phyloP scores from a whole-genome alignment of 768 basidiomycete species.

The Russula sp. region DNA sequence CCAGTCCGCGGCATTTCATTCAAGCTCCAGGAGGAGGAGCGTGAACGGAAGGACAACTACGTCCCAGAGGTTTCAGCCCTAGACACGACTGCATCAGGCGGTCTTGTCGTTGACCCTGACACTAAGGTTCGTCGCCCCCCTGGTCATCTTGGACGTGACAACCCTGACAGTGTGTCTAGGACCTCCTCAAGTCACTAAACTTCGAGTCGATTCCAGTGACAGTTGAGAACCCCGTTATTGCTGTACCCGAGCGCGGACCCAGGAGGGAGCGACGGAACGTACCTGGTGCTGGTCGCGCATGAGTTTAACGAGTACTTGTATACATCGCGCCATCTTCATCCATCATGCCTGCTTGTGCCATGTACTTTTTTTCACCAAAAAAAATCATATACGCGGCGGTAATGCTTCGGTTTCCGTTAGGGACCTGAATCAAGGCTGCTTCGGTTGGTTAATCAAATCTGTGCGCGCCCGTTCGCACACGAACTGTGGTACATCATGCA shows the following conservation, averaged over 20 bases:
- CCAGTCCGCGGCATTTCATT: slow-evolving; percentile 99
- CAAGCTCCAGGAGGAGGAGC: slow-evolving; percentile 99
- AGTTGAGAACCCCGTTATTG: slow-evolving; percentile 57
- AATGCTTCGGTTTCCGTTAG: not conserved
- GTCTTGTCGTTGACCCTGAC: slow-evolving; percentile 83
- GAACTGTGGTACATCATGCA: too few species aligned
- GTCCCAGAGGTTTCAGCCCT: slow-evolving; percentile 98
- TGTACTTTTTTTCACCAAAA: slow-evolving; percentile 10
- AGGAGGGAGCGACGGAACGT: slow-evolving; percentile 73
- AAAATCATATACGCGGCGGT: not conserved
- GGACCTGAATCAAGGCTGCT: too few species aligned
- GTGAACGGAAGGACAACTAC: slow-evolving; percentile 98
- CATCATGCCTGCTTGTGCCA: not conserved
- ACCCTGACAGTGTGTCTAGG: slow-evolving; percentile 38
- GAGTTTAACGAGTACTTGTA: slow-evolving; percentile 5
- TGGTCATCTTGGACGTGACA: not conserved
- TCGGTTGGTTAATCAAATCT: too few species aligned
- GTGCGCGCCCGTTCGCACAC: too few species aligned
- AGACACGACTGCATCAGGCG: slow-evolving; percentile 54
- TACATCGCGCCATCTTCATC: slow-evolving; percentile 3
- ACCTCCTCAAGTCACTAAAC: slow-evolving; percentile 85
- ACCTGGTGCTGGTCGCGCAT: slow-evolving; percentile 66
- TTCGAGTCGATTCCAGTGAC: slow-evolving; percentile 85
- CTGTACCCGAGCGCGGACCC: slow-evolving; percentile 59
- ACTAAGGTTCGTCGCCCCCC: slow-evolving; percentile 68